Evolutionary conservation across 768 basidiomycete species (phyloP), one percentile per base, ranked within the genome.

Genomic region (Coprinellus micaceus): DNA sequence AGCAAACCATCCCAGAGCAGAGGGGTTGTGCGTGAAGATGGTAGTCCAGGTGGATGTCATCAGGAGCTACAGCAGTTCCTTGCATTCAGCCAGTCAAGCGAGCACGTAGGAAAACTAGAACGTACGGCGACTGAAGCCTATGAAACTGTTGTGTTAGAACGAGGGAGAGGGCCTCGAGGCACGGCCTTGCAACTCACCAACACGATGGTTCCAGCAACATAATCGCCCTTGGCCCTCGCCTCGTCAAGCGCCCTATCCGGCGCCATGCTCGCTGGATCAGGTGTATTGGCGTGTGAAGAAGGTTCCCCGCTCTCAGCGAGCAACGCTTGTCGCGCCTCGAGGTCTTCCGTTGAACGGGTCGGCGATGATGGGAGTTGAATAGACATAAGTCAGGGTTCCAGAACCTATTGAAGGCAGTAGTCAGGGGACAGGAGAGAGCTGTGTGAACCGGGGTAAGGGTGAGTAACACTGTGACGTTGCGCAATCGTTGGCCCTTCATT

Each of bases 1-100:
- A 0, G 78, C 76, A 66, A 90, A 90, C 84, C 82, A 88, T 1
- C 82, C 82, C 0, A 77, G 64, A 0, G 64, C 58, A 22, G 59
- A 59, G 2, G 83, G 84, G 50, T 77, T 57, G 45, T 76, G 82
- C 60, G 61, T 69, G 37, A 84, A 58, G 43, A 84, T 63, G 53
- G 71, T 66, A 13, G 63, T 58, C 81, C 82, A 85, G 2, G 81
- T 80, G 6, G 75, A 37, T 2, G 68, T 29, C 12, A 69, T 65
- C 46, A 80, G 69, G 25, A 74, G 57, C 82, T 84, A 39, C 11
- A 33, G n/a, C 22, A 12, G n/a, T 13, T 15, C 33, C 13, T 33
- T 33, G 33, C 33, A 13, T 13, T 51, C 29, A 51, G 22, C 21
- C 41, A 13, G 21, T 19, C 19, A 44, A 13, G 12, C 22, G 4